phyloP scores from a whole-genome alignment of 805 yeast species.

The Yarrowia yakushimensis region DNA sequence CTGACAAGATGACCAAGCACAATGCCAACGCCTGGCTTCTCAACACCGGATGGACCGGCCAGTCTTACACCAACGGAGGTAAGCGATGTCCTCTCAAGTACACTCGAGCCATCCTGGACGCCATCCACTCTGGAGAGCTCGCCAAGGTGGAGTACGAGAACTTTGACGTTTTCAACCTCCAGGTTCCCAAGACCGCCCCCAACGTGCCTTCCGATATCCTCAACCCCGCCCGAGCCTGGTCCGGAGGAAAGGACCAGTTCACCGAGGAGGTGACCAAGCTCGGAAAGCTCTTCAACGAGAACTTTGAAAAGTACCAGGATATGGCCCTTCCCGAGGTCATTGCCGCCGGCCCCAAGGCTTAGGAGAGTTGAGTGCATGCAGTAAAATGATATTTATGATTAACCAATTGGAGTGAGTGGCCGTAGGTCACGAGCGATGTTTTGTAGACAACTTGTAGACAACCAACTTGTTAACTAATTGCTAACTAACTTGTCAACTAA shows the following conservation, averaged over 20 bases:
- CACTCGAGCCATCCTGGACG: conserved; percentile 78
- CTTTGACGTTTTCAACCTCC: conserved; percentile 81
- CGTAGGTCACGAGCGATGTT: no score
- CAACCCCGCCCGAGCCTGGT: conserved; percentile 85
- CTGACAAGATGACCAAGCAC: conserved; percentile 86
- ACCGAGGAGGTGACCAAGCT: conserved; percentile 56
- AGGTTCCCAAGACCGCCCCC: conserved; percentile 76
- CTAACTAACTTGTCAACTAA: no score
- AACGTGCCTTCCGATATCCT: conserved; percentile 80
- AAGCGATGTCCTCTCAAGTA: conserved; percentile 96
- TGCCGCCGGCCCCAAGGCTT: conserved; percentile 83
- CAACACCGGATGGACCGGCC: conserved; percentile 98
- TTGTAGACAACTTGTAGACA: no score
- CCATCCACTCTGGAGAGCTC: conserved; percentile 86
- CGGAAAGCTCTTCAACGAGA: conserved; percentile 76
- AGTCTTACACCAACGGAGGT: conserved; percentile 89
- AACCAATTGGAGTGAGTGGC: no score
- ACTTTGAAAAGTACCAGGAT: conserved; percentile 78
- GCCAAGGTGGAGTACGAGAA: conserved; percentile 75
- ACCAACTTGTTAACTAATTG: no score
- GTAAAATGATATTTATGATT: no score
- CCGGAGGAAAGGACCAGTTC: conserved; percentile 54
- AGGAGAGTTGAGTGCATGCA: no score
- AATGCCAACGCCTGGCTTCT: conserved; percentile 92
- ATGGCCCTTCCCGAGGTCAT: conserved; percentile 81